These are phyloP conservation scores for Trichoderma simmonsii DNA, from an alignment of 2,329 filamentous ascomycete genomes.

Conservation along the genomic window DNA sequence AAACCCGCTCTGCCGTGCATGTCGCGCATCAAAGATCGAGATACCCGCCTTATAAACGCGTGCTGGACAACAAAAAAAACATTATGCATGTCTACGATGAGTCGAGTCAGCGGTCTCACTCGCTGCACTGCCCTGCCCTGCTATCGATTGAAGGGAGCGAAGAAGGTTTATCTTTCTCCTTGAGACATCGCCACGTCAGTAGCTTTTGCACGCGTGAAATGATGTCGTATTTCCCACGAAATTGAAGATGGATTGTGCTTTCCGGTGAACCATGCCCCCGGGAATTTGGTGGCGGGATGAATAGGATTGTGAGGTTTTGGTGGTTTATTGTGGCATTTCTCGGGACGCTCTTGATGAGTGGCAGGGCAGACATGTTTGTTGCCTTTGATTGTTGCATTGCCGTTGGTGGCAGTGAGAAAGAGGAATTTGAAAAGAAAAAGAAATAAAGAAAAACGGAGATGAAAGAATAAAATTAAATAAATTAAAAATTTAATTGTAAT, in stretches of 20 bases:
- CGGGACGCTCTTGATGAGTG: background rate
- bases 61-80: background rate
- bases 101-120: slow-evolving; percentile 1
- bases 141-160: background rate
- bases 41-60: slow-evolving; percentile 4
- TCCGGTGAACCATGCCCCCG: background rate
- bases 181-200: background rate
- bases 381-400: background rate
- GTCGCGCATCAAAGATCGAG: background rate
- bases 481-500: background rate
- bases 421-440: background rate
- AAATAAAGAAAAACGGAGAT: background rate
- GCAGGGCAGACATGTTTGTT: background rate
- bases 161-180: background rate
- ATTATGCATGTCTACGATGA: slow-evolving; percentile 12
- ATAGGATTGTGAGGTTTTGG: background rate
- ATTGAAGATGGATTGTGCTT: background rate
- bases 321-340: background rate
- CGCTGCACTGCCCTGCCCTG: background rate
- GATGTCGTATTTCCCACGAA: background rate
- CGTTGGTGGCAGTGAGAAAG: background rate
- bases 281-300: background rate
- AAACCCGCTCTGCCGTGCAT: background rate
- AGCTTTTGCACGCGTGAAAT: background rate
- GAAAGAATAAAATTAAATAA: background rate